Base-by-base conservation (phyloP, 1,284 basidiomycete species). In the Taiwanofungus camphoratus region DNA sequence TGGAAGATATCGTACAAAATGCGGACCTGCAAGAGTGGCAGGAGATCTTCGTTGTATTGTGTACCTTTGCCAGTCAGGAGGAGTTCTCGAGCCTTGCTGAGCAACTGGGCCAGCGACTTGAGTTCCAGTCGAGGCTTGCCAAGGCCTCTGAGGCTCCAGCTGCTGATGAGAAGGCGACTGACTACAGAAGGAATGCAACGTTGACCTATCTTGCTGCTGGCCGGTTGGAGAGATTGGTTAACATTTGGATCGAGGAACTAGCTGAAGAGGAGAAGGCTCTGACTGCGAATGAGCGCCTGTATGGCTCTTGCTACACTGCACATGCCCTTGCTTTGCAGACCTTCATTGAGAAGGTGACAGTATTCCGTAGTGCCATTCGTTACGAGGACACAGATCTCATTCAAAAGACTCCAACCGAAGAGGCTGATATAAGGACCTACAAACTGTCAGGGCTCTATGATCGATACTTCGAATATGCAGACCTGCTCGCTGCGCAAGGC, bases 41-140 rank as follows among this genome's bases (percentile, higher is more conserved):
- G 52, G 95, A 98, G 65, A 90, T 95, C 45, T 98, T 99, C 57
- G 94, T 97, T 36, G 92, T 99, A 3, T 65, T 98, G 12, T 98
- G 94, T 71, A 98, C 95, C 0, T 99, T 94, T 64, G 93, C 95
- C 1, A 78, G 71, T 50, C 70, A 77, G 41, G 84, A 91, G 29
- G 92, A 97, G 56, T 99, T 98, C 59, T 69, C 84, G 18, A 74
- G 77, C 34, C 73, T 99, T 5, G 84, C 88, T 2, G 95, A 98
- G 63, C 91, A 95, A 61, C 81, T 99, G 34, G 95, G 96, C 15
- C 81, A 87, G 52, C 75, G 95, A 15, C 75, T 98, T 36, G 94
- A 98, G 60, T 88, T 85, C 71, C 82, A 87, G 61, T 87, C 77
- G 61, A 76, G 73, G 23, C 53, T 82, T 20, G 64, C 76, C 5